phyloP scores from a whole-genome alignment of 306 rosid species.

The Senna siamea region DNA sequence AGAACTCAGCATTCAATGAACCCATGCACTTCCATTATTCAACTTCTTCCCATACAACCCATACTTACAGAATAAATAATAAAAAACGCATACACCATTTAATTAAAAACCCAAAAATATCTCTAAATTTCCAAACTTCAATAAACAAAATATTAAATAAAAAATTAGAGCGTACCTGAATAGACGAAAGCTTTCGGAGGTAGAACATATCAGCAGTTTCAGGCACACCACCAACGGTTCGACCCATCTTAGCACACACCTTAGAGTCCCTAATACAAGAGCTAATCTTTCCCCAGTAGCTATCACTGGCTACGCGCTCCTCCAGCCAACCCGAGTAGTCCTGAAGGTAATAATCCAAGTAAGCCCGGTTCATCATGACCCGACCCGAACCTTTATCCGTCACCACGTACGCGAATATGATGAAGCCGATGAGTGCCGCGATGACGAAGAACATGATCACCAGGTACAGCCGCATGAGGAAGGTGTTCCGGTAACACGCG shows the following conservation, averaged over 20 bases:
- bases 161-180: conserved; percentile 56
- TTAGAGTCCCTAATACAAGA: conserved; percentile 81
- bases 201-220: conserved; percentile 77
- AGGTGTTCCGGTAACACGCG: conserved; percentile 89
- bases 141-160: too few relatives aligned
- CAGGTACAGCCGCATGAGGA: conserved; percentile 68
- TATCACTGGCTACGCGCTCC: conserved; percentile 55
- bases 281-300: conserved; percentile 73
- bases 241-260: conserved; percentile 48
- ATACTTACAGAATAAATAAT: not conserved
- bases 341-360: conserved; percentile 56
- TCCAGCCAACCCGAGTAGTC: conserved; percentile 88
- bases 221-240: conserved; percentile 45
- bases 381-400: conserved; percentile 87
- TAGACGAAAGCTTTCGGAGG: conserved; percentile 52
- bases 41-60: conserved; percentile 1
- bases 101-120: too few relatives aligned
- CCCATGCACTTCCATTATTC: conserved; percentile 10
- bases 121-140: too few relatives aligned
- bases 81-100: too few relatives aligned
- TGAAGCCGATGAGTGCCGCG: conserved; percentile 75
- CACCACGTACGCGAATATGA: conserved; percentile 81
- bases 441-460: conserved; percentile 80
- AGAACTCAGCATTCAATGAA: conserved; percentile 26
- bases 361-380: conserved; percentile 34